phyloP scores from a whole-genome alignment of 2,329 filamentous ascomycete genomes.

The Colletotrichum paranaense region DNA sequence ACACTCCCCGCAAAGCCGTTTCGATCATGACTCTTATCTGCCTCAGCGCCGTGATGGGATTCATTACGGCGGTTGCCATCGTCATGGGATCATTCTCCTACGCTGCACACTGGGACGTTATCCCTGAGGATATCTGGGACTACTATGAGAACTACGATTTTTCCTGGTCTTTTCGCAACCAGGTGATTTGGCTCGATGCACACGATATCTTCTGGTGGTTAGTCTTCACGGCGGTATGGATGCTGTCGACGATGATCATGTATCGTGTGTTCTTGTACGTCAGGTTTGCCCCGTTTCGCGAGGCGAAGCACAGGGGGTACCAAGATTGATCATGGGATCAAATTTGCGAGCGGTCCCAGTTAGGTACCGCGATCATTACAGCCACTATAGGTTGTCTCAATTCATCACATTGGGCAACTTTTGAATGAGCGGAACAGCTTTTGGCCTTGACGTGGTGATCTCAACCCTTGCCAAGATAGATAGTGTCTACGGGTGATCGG shows the following conservation, averaged over 20 bases:
- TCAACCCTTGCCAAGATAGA: neutral
- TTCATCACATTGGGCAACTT: neutral
- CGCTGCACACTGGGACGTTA: neutral
- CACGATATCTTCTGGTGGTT: neutral
- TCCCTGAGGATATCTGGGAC: neutral
- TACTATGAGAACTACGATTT: neutral
- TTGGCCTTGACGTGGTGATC: neutral
- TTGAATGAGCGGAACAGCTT: neutral
- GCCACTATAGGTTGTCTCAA: neutral
- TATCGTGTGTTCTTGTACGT: neutral
- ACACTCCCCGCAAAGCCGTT: neutral
- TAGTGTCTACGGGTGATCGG: neutral
- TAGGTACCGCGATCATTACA: neutral
- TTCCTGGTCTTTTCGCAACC: neutral
- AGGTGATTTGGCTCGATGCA: neutral
- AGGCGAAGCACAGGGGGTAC: neutral
- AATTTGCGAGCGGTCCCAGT: neutral
- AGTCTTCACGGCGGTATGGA: neutral
- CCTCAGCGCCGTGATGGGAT: neutral
- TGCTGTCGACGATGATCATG: neutral
- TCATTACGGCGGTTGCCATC: neutral
- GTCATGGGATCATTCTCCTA: neutral
- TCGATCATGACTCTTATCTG: neutral
- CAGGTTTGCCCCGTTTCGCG: neutral
- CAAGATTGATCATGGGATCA: neutral